Evolutionary conservation across 371 early-diverging fungal species (phyloP).

Genomic region (Haplosporangium sp.): DNA sequence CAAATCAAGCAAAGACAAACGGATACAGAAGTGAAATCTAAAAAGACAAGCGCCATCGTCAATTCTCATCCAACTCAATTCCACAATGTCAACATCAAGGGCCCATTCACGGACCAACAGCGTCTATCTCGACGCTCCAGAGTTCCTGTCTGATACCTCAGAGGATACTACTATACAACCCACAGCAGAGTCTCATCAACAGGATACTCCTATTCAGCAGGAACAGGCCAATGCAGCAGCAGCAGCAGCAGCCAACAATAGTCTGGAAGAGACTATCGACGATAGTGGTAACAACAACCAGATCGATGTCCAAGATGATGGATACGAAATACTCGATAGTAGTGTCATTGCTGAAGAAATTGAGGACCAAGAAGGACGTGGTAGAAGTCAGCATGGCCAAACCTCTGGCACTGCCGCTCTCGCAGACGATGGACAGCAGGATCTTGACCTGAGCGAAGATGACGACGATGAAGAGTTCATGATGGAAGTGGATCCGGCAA

Average conservation of each 20-base stretch:
- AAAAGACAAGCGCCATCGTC: no score
- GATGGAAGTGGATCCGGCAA: conserved; percentile 27
- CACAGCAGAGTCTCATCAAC: neutral
- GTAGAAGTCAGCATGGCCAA: conserved; percentile 1
- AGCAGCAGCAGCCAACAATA: neutral
- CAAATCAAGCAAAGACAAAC: no score
- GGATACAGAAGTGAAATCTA: no score
- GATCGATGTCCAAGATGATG: conserved; percentile 2
- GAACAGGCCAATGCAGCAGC: neutral
- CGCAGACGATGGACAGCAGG: conserved; percentile 10
- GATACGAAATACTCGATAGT: neutral
- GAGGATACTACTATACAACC: neutral
- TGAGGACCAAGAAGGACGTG: neutral
- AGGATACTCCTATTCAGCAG: neutral
- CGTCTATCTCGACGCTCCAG: conserved; percentile 27
- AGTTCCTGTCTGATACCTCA: conserved; percentile 3
- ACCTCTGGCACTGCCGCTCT: neutral
- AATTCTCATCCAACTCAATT: no score
- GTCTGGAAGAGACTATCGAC: neutral
- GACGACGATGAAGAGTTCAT: conserved; percentile 24
- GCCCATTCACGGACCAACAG: conserved; percentile 18
- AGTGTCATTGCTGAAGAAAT: neutral
- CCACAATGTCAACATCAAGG: conserved; percentile 5
- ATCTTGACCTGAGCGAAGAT: conserved; percentile 2
- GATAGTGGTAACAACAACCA: neutral